Evolutionary conservation across 768 basidiomycete genomes (phyloP), one percentile per base, ranked within the genome.

Genomic region (Suillus brevipes): DNA sequence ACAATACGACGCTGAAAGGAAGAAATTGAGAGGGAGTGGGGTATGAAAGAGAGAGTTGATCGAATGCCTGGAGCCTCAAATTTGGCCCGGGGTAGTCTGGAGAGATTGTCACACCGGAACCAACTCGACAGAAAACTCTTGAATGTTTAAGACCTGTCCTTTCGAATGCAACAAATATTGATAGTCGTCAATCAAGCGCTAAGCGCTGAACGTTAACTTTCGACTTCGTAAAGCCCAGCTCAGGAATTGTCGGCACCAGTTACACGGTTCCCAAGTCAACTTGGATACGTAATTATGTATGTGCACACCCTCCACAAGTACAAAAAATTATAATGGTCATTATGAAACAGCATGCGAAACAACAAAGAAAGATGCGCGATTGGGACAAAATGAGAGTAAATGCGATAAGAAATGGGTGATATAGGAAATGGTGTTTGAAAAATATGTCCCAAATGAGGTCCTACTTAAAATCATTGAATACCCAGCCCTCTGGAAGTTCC

Each of bases 401-500:
- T 75, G 71, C 56, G 52, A 37, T 57, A 59, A 64, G 65, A 76
- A 67, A 78, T 76, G 65, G 42, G 63, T 69, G 70, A 74, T 70
- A 73, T 77, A 34, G 52, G 31, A 62, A 55, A 43, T 56, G 45
- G 16, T 42, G 23, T 31, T 60, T 56, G 66, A 61, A 66, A 25
- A 50, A 14, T 12, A 25, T 65, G 73, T 75, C 68, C 68, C 31
- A 65, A 31, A 61, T 60, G 53, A 52, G 52, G 61, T 62, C 65
- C 47, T 67, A 76, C 65, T 76, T 76, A 69, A 76, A 78, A 69
- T 87, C 87, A 68, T 81, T 85, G 81, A 95, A 95, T 65, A 79
- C 78, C 92, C 93, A 95, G 64, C 84, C 89, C 56, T 82, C 83
- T 65, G 89, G 86, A 65, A 93, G 84, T 70, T 77, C 79, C 60